Evolutionary conservation across 192 early-diverging fungal species (phyloP).

Genomic region (Coemansia sp.): DNA sequence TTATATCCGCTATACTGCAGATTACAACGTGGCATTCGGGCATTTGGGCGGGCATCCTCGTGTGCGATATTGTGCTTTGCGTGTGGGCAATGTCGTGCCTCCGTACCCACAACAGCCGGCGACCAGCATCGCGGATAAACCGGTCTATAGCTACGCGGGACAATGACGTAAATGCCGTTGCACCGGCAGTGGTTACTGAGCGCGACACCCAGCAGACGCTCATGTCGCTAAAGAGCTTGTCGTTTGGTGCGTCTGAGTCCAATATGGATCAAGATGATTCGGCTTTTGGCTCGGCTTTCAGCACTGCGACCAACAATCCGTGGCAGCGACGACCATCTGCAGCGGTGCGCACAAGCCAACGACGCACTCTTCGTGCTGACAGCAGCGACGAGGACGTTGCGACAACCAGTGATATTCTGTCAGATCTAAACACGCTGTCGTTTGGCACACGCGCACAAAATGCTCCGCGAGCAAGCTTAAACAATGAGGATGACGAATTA

Average conservation of each 20-base stretch:
- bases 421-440: slow-evolving; percentile 19
- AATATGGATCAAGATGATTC: slow-evolving; percentile 48
- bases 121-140: slow-evolving; percentile 13
- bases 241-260: slow-evolving; percentile 38
- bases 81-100: slow-evolving; percentile 12
- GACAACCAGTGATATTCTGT: slow-evolving; percentile 9
- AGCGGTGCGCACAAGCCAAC: neutral
- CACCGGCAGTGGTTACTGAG: neutral
- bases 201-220: slow-evolving; percentile 15
- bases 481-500: slow-evolving; percentile 18
- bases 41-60: slow-evolving; percentile 4
- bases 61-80: slow-evolving; percentile 26
- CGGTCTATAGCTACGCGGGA: neutral
- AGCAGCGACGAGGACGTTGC: slow-evolving; percentile 26
- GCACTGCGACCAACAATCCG: slow-evolving; percentile 1
- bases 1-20: slow-evolving; percentile 13
- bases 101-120: slow-evolving; percentile 12
- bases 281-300: slow-evolving; percentile 15
- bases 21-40: neutral
- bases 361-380: neutral
- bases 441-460: slow-evolving; percentile 3
- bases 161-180: neutral
- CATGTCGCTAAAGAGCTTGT: slow-evolving; percentile 28
- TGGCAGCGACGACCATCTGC: slow-evolving; percentile 2
- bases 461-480: neutral